phyloP scores from a whole-genome alignment of 208 protist species.

The Leishmania braziliensis region DNA sequence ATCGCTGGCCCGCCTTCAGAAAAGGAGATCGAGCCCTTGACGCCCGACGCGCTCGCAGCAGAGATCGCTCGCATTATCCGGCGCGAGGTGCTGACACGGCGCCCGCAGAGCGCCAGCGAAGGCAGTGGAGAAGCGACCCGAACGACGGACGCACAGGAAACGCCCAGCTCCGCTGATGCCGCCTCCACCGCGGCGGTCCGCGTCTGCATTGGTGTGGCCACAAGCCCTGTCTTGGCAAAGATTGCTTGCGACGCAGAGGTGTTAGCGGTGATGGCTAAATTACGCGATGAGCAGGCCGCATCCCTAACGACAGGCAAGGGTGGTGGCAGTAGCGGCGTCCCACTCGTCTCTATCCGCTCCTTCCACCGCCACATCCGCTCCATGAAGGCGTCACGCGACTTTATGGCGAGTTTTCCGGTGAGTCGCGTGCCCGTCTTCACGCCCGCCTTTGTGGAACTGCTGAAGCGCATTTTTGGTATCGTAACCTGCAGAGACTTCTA shows the following conservation, averaged over 20 bases:
- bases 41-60: slow-evolving; percentile 37
- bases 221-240: slow-evolving; percentile 74
- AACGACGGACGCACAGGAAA: neutral
- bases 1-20: slow-evolving; percentile 19
- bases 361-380: slow-evolving; percentile 49
- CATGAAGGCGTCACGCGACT: slow-evolving; percentile 33
- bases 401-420: slow-evolving; percentile 56
- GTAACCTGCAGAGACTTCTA: slow-evolving; percentile 55
- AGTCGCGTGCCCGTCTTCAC: slow-evolving; percentile 58
- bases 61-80: slow-evolving; percentile 47
- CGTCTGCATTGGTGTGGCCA: slow-evolving; percentile 73
- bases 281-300: neutral
- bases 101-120: neutral
- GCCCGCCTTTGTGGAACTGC: slow-evolving; percentile 51
- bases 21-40: slow-evolving; percentile 26
- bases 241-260: slow-evolving; percentile 79
- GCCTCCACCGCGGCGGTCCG: slow-evolving; percentile 3
- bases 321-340: neutral
- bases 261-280: slow-evolving; percentile 12
- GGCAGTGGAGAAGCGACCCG: neutral
- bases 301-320: neutral
- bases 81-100: slow-evolving; percentile 31
- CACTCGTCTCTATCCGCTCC: slow-evolving; percentile 51
- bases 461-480: slow-evolving; percentile 64
- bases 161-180: neutral